Evolutionary conservation across 768 basidiomycete species (phyloP), one percentile per base, ranked within the genome.

Genomic region (Mycena polygramma): DNA sequence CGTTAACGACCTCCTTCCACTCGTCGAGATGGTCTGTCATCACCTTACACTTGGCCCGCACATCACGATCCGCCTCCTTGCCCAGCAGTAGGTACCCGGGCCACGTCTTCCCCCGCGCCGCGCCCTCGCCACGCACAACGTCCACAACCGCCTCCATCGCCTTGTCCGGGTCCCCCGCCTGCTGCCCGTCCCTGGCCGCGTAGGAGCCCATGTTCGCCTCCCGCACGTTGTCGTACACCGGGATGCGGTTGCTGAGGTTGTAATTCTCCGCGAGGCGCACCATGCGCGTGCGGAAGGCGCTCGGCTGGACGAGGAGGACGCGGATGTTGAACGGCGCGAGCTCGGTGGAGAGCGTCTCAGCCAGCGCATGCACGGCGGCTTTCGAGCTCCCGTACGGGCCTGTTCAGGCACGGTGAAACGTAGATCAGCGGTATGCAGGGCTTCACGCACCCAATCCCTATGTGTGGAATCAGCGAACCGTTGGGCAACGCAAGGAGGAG

Each of bases 331-430:
- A 86, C 14, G 83, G 85, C 4, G 85, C 84, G 30, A 92, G 80
- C 77, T 92, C 91, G 24, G 78, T 73, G 9, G 85, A 79, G 59
- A 90, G 81, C 1, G 87, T 85, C 77, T 91, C 90, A 7, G 85
- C 83, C 35, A 91, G 75, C n/a, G 88, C 84, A 66, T 87, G 89
- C 17, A 90, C 75, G 15, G 90, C 90, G 19, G 88, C 89, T 77
- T 91, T 91, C 2, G 89, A 90, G 7, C 89, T 81, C 1, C 82
- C 79, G 74, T 91, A 90, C 15, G 78, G 75, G 15, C 86, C 87
- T 85, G 69, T 30, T 30, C 22, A 46, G 14, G 2, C 30, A 45
- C 17, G 49, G 14, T 62, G 17, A 66, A 54, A 51, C 0, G 15
- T 13, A 19, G 30, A 45, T 14, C 24, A 35, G 13, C 24, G 41